Percentiles rank a stretch among this genome's conserved stretches.
Conservation (phyloP, 2,329 filamentous ascomycete species). For the Rugonectria rugulosa region DNA sequence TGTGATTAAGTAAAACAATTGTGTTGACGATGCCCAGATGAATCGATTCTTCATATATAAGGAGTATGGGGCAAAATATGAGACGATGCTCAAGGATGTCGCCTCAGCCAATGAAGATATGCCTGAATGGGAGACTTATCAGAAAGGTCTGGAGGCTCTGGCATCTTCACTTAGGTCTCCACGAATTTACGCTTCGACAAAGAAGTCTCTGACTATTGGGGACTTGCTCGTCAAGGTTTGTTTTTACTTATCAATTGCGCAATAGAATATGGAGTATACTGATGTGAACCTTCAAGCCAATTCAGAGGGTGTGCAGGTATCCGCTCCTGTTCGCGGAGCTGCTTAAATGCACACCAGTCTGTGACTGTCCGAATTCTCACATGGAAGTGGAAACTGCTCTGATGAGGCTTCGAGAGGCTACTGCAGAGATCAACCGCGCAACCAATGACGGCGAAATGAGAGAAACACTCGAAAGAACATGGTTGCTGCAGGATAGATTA, state of each 20-base stretch:
- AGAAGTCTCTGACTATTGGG: slow-evolving; percentile 80
- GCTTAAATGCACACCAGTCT: slow-evolving; percentile 81
- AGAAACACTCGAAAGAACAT: slow-evolving; percentile 78
- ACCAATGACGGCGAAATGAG: slow-evolving; percentile 78
- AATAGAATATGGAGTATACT: background rate
- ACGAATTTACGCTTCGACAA: slow-evolving; percentile 69
- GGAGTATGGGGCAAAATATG: slow-evolving; percentile 90
- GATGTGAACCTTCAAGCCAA: slow-evolving; percentile 65
- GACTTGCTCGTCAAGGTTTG: slow-evolving; percentile 89
- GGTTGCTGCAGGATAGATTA: slow-evolving; percentile 83
- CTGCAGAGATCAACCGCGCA: slow-evolving; percentile 83
- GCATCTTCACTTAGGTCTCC: slow-evolving; percentile 77
- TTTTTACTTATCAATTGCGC: background rate
- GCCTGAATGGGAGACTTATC: slow-evolving; percentile 79
- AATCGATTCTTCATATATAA: slow-evolving; percentile 86
- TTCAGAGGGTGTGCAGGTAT: slow-evolving; percentile 92
- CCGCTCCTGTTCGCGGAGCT: slow-evolving; percentile 86
- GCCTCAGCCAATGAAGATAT: slow-evolving; percentile 72
- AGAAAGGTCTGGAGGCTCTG: slow-evolving; percentile 84
- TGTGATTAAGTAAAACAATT: slow-evolving; percentile 8
- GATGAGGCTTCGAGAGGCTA: slow-evolving; percentile 75
- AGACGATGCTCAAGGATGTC: slow-evolving; percentile 82
- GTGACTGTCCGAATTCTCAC: slow-evolving; percentile 85
- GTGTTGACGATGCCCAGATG: slow-evolving; percentile 61
- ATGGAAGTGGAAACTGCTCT: slow-evolving; percentile 79